phyloP scores from a whole-genome alignment of 177 flowering plant genomes.

The Vitis hybrid region DNA sequence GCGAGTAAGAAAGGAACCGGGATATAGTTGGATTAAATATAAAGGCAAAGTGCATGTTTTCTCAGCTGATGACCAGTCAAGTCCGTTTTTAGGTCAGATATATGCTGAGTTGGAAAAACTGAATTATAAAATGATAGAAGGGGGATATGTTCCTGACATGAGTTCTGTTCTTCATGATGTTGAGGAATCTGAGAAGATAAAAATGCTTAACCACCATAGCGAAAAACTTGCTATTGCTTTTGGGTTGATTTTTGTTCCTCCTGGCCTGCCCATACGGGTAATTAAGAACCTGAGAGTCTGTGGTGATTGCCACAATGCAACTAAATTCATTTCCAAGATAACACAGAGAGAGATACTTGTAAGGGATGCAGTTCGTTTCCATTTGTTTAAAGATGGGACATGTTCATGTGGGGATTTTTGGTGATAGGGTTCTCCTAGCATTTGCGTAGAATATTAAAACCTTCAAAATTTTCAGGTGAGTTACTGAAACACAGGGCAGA shows the following conservation, averaged over 20 bases:
- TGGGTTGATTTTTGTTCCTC: conserved; percentile 62
- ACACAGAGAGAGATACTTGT: conserved; percentile 69
- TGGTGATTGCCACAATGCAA: conserved; percentile 80
- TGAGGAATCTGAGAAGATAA: conserved; percentile 52
- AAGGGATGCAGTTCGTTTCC: conserved; percentile 74
- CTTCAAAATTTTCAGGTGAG: neutral
- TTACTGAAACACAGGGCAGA: neutral
- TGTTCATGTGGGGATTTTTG: conserved; percentile 97
- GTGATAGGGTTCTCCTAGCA: conserved; percentile 33
- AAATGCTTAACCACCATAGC: conserved; percentile 61
- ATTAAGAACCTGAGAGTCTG: conserved; percentile 70
- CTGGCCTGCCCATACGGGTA: conserved; percentile 51
- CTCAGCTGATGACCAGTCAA: conserved; percentile 82
- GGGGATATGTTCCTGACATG: conserved; percentile 61
- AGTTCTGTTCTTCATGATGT: conserved; percentile 58
- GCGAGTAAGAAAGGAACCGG: conserved; percentile 78
- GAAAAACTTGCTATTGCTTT: conserved; percentile 76
- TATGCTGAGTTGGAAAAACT: conserved; percentile 54
- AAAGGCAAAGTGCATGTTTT: conserved; percentile 70
- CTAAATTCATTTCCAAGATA: conserved; percentile 61
- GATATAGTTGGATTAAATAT: conserved; percentile 91
- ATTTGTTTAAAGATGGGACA: conserved; percentile 75
- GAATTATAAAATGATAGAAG: conserved; percentile 43
- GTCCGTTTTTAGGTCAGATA: conserved; percentile 61
- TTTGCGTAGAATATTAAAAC: neutral